Base-by-base conservation (phyloP, 2,329 filamentous ascomycete species). In the Westerdykella ornata region DNA sequence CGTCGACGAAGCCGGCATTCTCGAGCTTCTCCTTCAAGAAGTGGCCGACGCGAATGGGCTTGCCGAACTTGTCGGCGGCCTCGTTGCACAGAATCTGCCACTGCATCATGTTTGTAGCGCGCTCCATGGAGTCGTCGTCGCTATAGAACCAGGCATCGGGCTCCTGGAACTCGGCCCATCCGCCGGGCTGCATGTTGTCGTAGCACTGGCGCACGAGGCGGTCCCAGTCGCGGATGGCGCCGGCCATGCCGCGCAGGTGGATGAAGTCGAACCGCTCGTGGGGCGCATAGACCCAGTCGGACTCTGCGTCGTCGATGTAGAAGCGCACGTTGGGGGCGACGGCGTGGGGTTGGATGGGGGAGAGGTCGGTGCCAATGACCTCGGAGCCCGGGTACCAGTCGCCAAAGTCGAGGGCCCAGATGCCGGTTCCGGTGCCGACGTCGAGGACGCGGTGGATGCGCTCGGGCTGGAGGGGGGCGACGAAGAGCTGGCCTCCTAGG, bases 271-370 rank as follows among this genome's bases (percentile, higher is more conserved):
- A 66, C 2, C 41, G 42, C 39, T 73, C 66, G 35, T 49, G 43
- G 11, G 49, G 39, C 7, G 40, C 33, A 29, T 63, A 65, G 4
- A 63, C 50, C 67, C 67, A 70, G 13, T 66, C 61, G 26, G 53
- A 49, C 44, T 69, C 65, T 38, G 59, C 60, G 41, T 70, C 65
- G 53, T 70, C 67, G 40, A 69, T 63, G 49, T 68, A 62, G 55
- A 70, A 69, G 39, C 61, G 60, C 18, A 58, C 56, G 42, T 69
- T 68, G 1, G 66, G 59, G 2, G 68, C 66, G 9, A 66, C 56
- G 60, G 61, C 66, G 16, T 51, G 59, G 9, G 64, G 63, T 44
- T 68, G 64, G 38, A 68, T 65, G 43, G 64, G 63, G 5, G 48
- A 55, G 5, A 68, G 52, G 34, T 68, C 64, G 16, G 58, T 67